Base-by-base conservation (phyloP, 768 basidiomycete species). In the Collybia mongolica region DNA sequence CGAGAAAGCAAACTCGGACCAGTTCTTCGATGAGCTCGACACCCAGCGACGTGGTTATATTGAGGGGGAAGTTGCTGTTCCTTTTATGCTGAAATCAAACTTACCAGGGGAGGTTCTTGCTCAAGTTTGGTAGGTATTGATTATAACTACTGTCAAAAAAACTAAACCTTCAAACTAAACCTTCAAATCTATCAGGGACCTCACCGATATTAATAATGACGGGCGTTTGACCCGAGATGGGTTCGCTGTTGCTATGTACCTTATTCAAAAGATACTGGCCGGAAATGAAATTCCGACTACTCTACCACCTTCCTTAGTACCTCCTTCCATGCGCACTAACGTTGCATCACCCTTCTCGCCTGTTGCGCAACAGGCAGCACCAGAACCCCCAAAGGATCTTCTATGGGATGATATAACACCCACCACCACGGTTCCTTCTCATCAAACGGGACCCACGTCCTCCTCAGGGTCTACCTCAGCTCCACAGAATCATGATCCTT, bases 211-310 rank as follows among this genome's bases (percentile, higher is more conserved):
- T 19, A 83, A 88, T 54, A 88, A 87, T 45, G 88, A 96, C 49
- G 97, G 97, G 1, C 80, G 77, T 48, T 75, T 99, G 42, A 93
- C 86, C 2, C 80, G 85, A 46, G 95, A 98, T 43, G 92, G 93
- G 12, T 98, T 99, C 66, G 96, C 97, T 6, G 87, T 98, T 39
- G 97, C 94, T 3, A 83, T 95, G 83, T 82, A 96, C 69, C 79
- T 99, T 29, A 98, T 99, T 59, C 90, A 91, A 67, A 80, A 80
- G 61, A 93, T 87, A 66, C 70, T 97, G 7, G 76, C 81, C 6
- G 94, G 96, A 15, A 83, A 82, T 54, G 86, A 89, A 2, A 68
- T 97, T 39, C 92, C 93, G 0, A 59, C 74, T 0, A 63, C 68
- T n/a, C 72, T 99, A 23, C 92, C 93, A 3, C 68, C 66, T 32